Evolutionary conservation across 2,329 filamentous ascomycete species (phyloP), one percentile per base, ranked within the genome.

Genomic region (Botrytis medusae): DNA sequence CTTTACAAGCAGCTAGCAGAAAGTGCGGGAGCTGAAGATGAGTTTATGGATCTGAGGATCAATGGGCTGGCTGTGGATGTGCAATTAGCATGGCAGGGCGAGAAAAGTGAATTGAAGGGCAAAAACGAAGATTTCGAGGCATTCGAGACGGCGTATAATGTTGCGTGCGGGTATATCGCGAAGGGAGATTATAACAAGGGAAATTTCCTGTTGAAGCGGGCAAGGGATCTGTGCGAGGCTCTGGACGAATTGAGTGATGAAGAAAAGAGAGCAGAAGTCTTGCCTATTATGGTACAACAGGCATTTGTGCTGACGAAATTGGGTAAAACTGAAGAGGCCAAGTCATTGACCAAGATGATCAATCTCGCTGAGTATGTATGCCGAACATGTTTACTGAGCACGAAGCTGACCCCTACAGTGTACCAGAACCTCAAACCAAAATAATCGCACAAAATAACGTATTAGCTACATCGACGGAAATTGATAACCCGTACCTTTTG

Each of bases 141-240:
- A 2, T 96, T 96, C 77, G 93, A 96, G 83, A 91, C 92, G 40
- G 91, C 92, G 18, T 97, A 93, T 83, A 97, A 97, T 81, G 87
- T 89, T 37, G 93, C 92, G 14, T 95, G 93, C 81, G 87, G 87
- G 32, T 89, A 88, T 80, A 90, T 96, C 78, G 91, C 92, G 22
- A 86, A 89, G 64, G 91, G 90, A 12, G 90, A 93, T 77, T 84
- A 93, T 54, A 86, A 83, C 7, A 87, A 89, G 76, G 93, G 89
- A 1, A 86, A 89, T 34, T 84, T 91, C 37, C 84, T 95, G 73
- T 83, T 96, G 74, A 92, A 91, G 82, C 87, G 91, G 71, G 90
- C 93, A 3, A 87, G 87, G 77, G 88, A 90, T 77, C 84, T 95
- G 32, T 96, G 93, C 80, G 89, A 92, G 80, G 88, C 88, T 7